Evolutionary conservation across 108 stramenopile genomes (phyloP).

Genomic region (Cyclotella kingstonii): DNA sequence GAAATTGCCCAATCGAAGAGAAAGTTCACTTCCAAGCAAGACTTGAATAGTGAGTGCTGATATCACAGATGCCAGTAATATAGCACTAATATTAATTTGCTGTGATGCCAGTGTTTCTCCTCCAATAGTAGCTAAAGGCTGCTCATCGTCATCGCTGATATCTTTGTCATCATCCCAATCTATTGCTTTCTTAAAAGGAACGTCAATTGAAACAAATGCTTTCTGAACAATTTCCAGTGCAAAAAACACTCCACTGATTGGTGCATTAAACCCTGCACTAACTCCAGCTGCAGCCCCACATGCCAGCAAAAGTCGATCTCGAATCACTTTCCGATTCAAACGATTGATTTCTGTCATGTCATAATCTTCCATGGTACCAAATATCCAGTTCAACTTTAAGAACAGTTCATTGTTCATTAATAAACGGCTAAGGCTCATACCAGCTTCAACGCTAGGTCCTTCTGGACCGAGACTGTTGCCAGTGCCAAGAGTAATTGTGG

Average conservation of each 20-base stretch:
- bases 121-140: conserved; percentile 22
- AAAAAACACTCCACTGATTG: conserved; percentile 92
- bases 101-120: conserved; percentile 43
- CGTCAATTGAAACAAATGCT: conserved; percentile 45
- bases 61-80: conserved; percentile 72
- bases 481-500: conserved; percentile 84
- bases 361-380: conserved; percentile 40
- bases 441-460: conserved; percentile 87
- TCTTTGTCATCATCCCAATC: conserved; percentile 1
- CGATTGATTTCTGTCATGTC: conserved; percentile 31
- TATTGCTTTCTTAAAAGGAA: conserved; percentile 15
- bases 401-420: conserved; percentile 45
- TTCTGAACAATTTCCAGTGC: conserved; percentile 83
- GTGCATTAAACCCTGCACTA: conserved; percentile 92
- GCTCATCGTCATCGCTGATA: background rate
- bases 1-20: conserved; percentile 54
- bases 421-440: conserved; percentile 63
- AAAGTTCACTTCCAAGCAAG: conserved; percentile 74
- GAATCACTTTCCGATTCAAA: conserved; percentile 33
- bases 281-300: conserved; percentile 93
- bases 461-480: conserved; percentile 89
- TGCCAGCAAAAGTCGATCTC: conserved; percentile 70
- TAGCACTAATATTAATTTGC: conserved; percentile 66
- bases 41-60: conserved; percentile 72
- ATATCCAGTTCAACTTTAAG: conserved; percentile 18